Evolutionary conservation across 1,284 basidiomycete genomes (phyloP), one percentile per base, ranked within the genome.

Genomic region (Mycena citricolor): DNA sequence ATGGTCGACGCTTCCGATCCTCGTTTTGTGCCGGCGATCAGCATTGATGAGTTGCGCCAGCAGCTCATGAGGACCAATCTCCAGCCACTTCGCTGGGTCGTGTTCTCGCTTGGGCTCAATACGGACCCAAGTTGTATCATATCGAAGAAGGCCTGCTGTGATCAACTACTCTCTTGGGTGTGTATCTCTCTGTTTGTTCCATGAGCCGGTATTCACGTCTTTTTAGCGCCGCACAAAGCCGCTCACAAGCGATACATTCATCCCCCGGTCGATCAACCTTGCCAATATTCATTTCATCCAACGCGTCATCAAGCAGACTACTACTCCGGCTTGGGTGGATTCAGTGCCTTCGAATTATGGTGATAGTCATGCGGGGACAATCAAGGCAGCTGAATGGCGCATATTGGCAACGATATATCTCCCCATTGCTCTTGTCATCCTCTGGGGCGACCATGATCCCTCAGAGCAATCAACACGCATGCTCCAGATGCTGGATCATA

Each of bases 331-430:
- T 0, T 68, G 64, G 65, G 46, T 68, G 8, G 47, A 32, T 3
- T 53, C 58, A 8, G 54, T 57, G 0, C 64, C 63, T 2, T 12
- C 28, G 2, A 63, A 64, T 29, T 67, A 61, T 49, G 60, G 63
- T 7, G 59, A 63, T 2, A 25, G 39, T 12, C 24, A 54, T 8
- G 51, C 61, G 1, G 60, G 64, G 1, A 61, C 55, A 10, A 54
- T 67, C 12, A 67, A 64, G 34, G 65, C 61, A 2, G 61, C 62
- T 34, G 54, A 68, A 25, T 68, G 65, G 61, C 46, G 50, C 5
- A 51, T 56, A 4, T 50, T 66, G 3, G 56, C 55, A 36, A 62
- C 56, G 0, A 52, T 69, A 20, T 62, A 67, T 35, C 46, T 67
- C 8, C 59, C 61, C 0, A 57, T 68, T 13, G 59, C 63, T 4